Evolutionary conservation across 2,329 filamentous ascomycete genomes (phyloP).

Genomic region (Aspergillus chevalieri): DNA sequence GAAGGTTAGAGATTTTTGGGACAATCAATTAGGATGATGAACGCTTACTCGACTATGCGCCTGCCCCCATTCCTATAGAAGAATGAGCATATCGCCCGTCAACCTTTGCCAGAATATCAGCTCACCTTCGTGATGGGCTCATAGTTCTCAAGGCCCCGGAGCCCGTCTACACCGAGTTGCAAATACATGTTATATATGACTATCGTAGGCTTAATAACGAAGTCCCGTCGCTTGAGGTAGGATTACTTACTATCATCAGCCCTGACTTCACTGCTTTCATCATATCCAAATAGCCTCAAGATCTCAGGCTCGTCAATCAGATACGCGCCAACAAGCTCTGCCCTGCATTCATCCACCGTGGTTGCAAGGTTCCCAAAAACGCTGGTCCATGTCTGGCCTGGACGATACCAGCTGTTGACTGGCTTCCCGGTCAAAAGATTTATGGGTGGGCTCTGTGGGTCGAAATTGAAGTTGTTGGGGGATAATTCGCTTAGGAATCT

Average conservation of each 20-base stretch:
- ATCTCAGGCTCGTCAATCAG: slow-evolving; percentile 42
- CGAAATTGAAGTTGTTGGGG: slow-evolving; percentile 42
- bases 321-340: slow-evolving; percentile 40
- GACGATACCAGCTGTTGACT: slow-evolving; percentile 50
- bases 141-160: no score
- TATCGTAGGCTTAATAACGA: no score
- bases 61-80: slow-evolving; percentile 12
- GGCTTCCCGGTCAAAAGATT: slow-evolving; percentile 52
- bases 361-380: slow-evolving; percentile 55
- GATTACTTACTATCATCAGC: no score
- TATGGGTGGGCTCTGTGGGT: slow-evolving; percentile 50
- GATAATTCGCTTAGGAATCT: slow-evolving; percentile 54
- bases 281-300: slow-evolving; percentile 36
- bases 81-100: no score
- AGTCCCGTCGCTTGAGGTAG: no score
- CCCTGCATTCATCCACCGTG: slow-evolving; percentile 54
- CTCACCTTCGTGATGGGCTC: no score
- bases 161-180: no score
- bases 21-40: no score
- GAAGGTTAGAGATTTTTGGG: no score
- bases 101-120: no score
- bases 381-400: slow-evolving; percentile 58
- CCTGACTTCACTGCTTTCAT: no score
- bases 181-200: no score
- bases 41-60: slow-evolving; percentile 13